Evolutionary conservation across 495 filamentous ascomycete genomes (phyloP).

Genomic region (Sordaria brevicollis): DNA sequence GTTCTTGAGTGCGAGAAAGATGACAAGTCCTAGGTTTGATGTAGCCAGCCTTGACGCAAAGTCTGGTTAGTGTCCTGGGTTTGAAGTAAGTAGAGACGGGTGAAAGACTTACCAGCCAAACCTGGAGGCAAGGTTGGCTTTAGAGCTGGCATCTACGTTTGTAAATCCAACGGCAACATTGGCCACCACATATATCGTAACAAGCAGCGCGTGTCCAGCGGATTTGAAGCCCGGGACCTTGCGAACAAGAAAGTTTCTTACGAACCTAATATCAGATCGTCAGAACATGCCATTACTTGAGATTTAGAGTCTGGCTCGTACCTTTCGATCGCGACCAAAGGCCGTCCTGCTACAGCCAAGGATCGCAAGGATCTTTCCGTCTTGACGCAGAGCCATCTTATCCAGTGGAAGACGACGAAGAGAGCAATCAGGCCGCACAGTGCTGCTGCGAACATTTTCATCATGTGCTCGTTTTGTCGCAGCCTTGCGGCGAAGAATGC

Average conservation of each 20-base stretch:
- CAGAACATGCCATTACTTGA: not conserved
- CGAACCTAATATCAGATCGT: constrained; percentile 8
- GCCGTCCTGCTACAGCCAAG: constrained; percentile 7
- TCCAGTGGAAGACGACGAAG: constrained; percentile 41
- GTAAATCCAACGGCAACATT: constrained; percentile 41
- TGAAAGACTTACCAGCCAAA: constrained; percentile 39
- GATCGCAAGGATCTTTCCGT: constrained; percentile 10
- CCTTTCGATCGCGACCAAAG: constrained; percentile 19
- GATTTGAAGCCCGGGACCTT: constrained; percentile 41
- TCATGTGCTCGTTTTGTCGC: constrained; percentile 20
- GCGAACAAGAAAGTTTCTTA: constrained; percentile 33
- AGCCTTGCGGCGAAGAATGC: constrained; percentile 20
- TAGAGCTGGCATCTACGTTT: constrained; percentile 25
- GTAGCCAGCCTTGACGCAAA: constrained; percentile 38
- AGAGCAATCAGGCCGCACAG: constrained; percentile 38
- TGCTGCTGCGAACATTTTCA: constrained; percentile 34
- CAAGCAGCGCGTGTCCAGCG: constrained; percentile 38
- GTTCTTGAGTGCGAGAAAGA: constrained; percentile 52
- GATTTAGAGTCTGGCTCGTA: constrained; percentile 2
- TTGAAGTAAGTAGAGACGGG: not conserved
- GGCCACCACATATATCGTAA: constrained; percentile 38
- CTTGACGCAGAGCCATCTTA: constrained; percentile 20
- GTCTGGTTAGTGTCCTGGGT: constrained; percentile 1
- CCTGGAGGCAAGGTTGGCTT: constrained; percentile 25
- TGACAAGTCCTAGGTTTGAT: constrained; percentile 42